Base-by-base conservation (phyloP, 768 basidiomycete genomes). In the Agrocybe praecox region DNA sequence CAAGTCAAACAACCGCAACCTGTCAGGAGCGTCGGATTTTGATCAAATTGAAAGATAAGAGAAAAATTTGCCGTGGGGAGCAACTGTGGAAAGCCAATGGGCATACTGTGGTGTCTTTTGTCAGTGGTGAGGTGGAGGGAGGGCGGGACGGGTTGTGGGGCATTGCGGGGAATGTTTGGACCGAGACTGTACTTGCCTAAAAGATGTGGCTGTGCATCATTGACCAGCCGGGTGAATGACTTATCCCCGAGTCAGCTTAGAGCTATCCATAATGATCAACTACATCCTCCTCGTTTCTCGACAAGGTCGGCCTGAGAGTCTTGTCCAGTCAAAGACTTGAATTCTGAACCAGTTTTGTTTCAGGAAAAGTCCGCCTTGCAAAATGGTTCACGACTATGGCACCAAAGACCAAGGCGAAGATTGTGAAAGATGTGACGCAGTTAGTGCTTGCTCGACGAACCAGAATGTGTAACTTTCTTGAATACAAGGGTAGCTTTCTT, bases 341-440 rank as follows among this genome's bases (percentile, higher is more conserved):
- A 46, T 47, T 54, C 24, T 42, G 32, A 55, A 45, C 26, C 49
- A 36, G n/a, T 56, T 45, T 26, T 51, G 42, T 24, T 18, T 21
- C 57, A 96, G 94, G 96, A 59, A 98, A 98, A 82, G 92, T 99
- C 55, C 88, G 97, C 58, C 85, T 98, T 49, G 90, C 96, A 26
- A 99, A 99, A 84, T 99, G 97, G 97, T 99, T 96, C 72, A 87
- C 88, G 22, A 98, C 97, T 5, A 87, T 97, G 80, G 81, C 92
- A 23, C 86, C 92, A 18, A 96, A 97, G 72, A 79, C 80, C 49
- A 97, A 96, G 77, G 86, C 86, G 52, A 98, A 98, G 85, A 98
- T 98, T 68, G 92, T 98, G 65, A 98, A 98, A 79, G 97, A 99
- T 73, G 96, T 98, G 18, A 99, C 97, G 0, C 96, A 98, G 74